phyloP scores from a whole-genome alignment of 495 filamentous ascomycete genomes.

The Immersiella caudata region DNA sequence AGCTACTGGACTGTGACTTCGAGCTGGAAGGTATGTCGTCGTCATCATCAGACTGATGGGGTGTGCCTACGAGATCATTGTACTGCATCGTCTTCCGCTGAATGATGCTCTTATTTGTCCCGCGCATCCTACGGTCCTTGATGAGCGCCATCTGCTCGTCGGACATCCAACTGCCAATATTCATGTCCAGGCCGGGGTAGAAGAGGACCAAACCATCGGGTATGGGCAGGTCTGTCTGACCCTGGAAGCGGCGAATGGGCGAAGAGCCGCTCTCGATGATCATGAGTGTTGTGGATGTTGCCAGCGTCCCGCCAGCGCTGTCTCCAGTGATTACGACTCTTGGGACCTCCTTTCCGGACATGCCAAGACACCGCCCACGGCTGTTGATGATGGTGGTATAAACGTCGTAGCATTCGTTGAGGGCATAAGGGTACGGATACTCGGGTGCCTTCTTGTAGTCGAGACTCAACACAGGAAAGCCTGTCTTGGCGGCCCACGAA shows the following conservation, averaged over 20 bases:
- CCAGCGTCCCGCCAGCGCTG: conserved; percentile 90
- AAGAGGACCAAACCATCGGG: conserved; percentile 83
- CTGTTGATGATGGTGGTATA: conserved; percentile 80
- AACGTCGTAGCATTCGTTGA: conserved; percentile 96
- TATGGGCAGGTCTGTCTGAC: conserved; percentile 65
- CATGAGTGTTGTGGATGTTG: conserved; percentile 82
- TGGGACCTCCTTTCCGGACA: conserved; percentile 72
- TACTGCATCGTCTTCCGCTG: conserved; percentile 73
- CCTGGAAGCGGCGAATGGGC: conserved; percentile 57
- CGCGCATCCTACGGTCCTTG: conserved; percentile 75
- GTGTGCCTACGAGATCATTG: conserved; percentile 60
- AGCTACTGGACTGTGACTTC: conserved; percentile 9
- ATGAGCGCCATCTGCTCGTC: conserved; percentile 97
- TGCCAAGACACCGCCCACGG: conserved; percentile 76
- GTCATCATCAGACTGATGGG: conserved; percentile 65
- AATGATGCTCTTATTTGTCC: conserved; percentile 75
- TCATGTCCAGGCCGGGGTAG: conserved; percentile 91
- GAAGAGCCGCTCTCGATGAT: conserved; percentile 71
- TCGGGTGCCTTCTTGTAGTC: conserved; percentile 96
- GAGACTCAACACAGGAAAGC: conserved; percentile 82
- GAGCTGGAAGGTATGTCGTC: conserved; percentile 45
- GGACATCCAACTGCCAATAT: conserved; percentile 98
- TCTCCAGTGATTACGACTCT: conserved; percentile 85
- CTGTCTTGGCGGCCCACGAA: conserved; percentile 82
- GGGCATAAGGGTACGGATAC: conserved; percentile 89